Conservation (phyloP, 176 grass and related monocot genomes). For the Elymus sibiricus region DNA sequence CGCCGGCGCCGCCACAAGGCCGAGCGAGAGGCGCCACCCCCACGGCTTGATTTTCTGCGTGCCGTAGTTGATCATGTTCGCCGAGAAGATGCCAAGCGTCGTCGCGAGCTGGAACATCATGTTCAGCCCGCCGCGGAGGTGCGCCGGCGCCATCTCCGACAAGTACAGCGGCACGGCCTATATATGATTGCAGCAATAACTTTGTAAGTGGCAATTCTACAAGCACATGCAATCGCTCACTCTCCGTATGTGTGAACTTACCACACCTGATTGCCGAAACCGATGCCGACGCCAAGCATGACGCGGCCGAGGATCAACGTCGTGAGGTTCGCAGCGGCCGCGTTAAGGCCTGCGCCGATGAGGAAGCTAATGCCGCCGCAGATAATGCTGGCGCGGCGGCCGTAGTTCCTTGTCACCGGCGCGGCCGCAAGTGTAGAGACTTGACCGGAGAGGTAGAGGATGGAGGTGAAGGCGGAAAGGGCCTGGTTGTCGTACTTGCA, state of each 20-base stretch:
- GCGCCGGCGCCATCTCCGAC: slow-evolving; percentile 50
- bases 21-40: slow-evolving; percentile 55
- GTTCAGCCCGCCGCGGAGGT: slow-evolving; percentile 39
- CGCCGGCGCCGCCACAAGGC: slow-evolving; percentile 39
- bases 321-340: slow-evolving; percentile 20
- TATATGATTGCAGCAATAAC: background rate
- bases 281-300: slow-evolving; percentile 49
- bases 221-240: slow-evolving; percentile 9
- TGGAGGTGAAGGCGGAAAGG: slow-evolving; percentile 57
- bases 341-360: slow-evolving; percentile 30
- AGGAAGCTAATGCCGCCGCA: slow-evolving; percentile 32
- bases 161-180: slow-evolving; percentile 49
- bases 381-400: slow-evolving; percentile 43
- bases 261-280: slow-evolving; percentile 39
- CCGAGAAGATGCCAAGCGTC: slow-evolving; percentile 26
- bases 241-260: background rate
- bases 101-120: slow-evolving; percentile 46
- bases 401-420: slow-evolving; percentile 17
- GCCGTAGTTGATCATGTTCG: slow-evolving; percentile 42
- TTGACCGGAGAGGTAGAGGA: slow-evolving; percentile 55
- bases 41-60: slow-evolving; percentile 42
- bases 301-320: slow-evolving; percentile 46
- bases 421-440: slow-evolving; percentile 40
- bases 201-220: background rate
- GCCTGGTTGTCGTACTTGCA: slow-evolving; percentile 75